A percentile compares a stretch with the other conserved stretches of the same genome.
Conservation (phyloP, 495 filamentous ascomycete species). For the Neurospora sp. region DNA sequence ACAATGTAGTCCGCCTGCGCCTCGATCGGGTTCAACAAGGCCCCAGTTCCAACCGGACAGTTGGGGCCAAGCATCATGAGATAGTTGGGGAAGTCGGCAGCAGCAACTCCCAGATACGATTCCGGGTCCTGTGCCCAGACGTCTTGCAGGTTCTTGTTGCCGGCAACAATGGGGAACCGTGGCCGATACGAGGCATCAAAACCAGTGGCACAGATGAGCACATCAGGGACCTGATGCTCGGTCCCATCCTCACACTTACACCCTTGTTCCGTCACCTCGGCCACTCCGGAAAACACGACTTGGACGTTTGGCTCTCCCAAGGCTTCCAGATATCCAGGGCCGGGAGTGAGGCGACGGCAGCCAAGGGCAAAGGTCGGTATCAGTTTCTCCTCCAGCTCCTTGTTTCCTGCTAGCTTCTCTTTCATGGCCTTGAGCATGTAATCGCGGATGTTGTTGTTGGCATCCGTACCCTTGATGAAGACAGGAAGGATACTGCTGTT, state of each 20-base stretch:
- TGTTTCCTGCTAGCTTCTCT: constrained; percentile 15
- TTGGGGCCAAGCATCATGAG: constrained; percentile 32
- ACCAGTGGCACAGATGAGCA: constrained; percentile 50
- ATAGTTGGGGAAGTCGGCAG: constrained; percentile 49
- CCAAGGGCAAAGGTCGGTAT: constrained; percentile 50
- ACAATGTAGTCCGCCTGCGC: constrained; percentile 24
- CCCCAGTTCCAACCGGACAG: constrained; percentile 18
- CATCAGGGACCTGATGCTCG: constrained; percentile 21
- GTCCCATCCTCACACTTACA: constrained; percentile 25
- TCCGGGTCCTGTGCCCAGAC: constrained; percentile 40
- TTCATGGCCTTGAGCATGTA: constrained; percentile 9
- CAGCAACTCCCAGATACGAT: constrained; percentile 44
- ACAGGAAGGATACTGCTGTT: constrained; percentile 30
- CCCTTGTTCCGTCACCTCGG: constrained; percentile 36
- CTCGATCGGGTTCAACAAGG: constrained; percentile 16
- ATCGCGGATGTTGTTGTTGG: constrained; percentile 11
- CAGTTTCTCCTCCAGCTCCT: constrained; percentile 23
- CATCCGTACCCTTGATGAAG: constrained; percentile 24
- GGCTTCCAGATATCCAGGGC: constrained; percentile 50
- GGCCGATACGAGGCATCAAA: constrained; percentile 44
- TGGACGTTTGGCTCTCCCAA: constrained; percentile 38
- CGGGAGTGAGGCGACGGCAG: constrained; percentile 53
- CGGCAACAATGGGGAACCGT: constrained; percentile 42
- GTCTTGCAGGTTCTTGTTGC: constrained; percentile 32
- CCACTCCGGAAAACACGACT: constrained; percentile 27